A percentile compares a stretch with the other conserved stretches of the same genome.
These are phyloP conservation scores for Emiliania huxleyi DNA, from an alignment of 78 protist genomes.

Conservation along the genomic window DNA sequence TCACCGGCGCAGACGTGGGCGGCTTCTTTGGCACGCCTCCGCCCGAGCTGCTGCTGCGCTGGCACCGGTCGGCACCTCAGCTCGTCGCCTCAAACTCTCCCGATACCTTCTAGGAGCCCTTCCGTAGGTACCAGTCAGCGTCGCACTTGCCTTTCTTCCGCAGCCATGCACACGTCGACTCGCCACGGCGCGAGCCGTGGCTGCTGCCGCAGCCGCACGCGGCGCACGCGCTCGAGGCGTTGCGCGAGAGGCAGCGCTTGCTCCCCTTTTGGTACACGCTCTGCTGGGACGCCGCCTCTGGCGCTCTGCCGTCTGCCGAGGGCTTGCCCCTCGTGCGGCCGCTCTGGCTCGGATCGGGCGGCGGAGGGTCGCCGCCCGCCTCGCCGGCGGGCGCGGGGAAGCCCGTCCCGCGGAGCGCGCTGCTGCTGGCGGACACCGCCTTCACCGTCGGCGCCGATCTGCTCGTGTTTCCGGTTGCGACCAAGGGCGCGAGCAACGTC, in stretches of 20 bases:
- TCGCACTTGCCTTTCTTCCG: conserved; percentile 97
- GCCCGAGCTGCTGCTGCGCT: conserved; percentile 89
- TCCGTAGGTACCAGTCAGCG: conserved; percentile 89
- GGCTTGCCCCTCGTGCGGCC: conserved; percentile 84
- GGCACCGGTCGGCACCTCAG: too few relatives aligned
- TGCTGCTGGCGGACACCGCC: conserved; percentile 36
- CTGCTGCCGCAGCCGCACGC: conserved; percentile 76
- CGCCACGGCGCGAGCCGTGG: conserved; percentile 96
- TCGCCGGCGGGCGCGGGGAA: not conserved
- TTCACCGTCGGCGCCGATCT: conserved; percentile 70
- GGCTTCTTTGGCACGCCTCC: conserved; percentile 82
- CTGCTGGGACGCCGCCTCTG: conserved; percentile 55
- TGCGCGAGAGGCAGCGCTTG: conserved; percentile 76
- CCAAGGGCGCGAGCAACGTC: not conserved
- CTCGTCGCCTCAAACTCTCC: too few relatives aligned
- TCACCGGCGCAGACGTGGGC: conserved; percentile 96
- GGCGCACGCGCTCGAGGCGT: conserved; percentile 54
- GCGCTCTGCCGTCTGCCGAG: not conserved
- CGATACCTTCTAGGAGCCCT: too few relatives aligned
- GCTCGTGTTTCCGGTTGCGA: conserved; percentile 68
- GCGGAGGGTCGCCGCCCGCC: not conserved
- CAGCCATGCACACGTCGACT: conserved; percentile 94
- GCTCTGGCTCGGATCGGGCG: conserved; percentile 69
- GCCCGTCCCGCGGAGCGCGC: not conserved
- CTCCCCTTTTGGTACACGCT: conserved; percentile 88